Conservation (phyloP, 2,329 filamentous ascomycete genomes). For the Cladobotryum mycophilum region DNA sequence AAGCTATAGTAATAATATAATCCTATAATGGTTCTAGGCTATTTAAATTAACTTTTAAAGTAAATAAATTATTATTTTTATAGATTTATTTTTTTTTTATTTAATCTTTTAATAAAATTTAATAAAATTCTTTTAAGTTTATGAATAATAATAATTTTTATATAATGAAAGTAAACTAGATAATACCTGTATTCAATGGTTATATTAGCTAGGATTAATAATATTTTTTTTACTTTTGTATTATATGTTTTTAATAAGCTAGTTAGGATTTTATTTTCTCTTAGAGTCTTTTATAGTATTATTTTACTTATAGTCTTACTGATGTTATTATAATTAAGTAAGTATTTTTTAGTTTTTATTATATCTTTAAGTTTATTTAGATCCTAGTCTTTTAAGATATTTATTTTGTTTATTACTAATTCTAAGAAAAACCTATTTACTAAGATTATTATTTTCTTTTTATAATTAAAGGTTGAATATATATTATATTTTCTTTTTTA, state of each 20-base stretch:
- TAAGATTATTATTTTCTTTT: too few relatives aligned
- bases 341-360: too few relatives aligned
- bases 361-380: too few relatives aligned
- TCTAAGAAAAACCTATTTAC: too few relatives aligned
- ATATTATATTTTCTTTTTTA: neutral
- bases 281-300: too few relatives aligned
- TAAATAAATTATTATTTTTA: neutral
- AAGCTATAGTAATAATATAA: neutral
- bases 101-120: neutral
- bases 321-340: neutral
- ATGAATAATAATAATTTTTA: neutral
- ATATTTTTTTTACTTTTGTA: neutral
- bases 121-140: neutral
- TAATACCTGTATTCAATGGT: neutral
- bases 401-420: too few relatives aligned
- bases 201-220: neutral
- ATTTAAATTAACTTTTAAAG: neutral
- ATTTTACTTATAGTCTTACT: neutral
- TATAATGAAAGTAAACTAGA: neutral
- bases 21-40: neutral
- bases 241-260: neutral
- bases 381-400: too few relatives aligned
- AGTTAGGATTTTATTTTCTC: neutral
- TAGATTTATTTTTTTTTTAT: neutral
- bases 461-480: too few relatives aligned